Evolutionary conservation across 441 rosid genomes (phyloP).

Genomic region (Populus tomentosa): DNA sequence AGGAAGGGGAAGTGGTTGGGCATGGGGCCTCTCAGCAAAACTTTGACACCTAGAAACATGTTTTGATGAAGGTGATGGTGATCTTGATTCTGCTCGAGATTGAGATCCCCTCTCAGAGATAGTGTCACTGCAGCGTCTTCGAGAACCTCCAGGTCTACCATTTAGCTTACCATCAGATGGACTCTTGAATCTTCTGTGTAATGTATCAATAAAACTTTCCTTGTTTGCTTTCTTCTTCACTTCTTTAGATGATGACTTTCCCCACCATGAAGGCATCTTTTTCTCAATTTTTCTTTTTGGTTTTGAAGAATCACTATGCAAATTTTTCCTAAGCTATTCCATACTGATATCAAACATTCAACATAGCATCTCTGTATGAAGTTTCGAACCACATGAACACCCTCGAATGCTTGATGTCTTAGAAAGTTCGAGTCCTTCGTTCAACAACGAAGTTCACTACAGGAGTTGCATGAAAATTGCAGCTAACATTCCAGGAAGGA

Average conservation of each 20-base stretch:
- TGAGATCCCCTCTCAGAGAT: conserved; percentile 46
- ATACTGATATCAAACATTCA: conserved; percentile 9
- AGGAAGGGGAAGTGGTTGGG: conserved; percentile 80
- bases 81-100: conserved; percentile 54
- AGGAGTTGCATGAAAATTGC: background rate
- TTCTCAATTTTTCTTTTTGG: background rate
- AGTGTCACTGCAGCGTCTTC: conserved; percentile 40
- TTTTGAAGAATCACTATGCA: conserved; percentile 5
- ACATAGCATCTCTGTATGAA: background rate
- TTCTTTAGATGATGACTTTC: conserved; percentile 56
- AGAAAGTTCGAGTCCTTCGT: background rate
- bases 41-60: conserved; percentile 62
- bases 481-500: background rate
- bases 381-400: background rate
- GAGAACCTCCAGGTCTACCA: conserved; percentile 41
- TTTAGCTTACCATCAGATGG: conserved; percentile 41
- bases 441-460: conserved; percentile 1
- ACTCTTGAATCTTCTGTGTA: conserved; percentile 49
- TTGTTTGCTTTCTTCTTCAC: conserved; percentile 56
- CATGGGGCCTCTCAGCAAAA: conserved; percentile 55
- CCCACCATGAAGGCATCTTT: conserved; percentile 64
- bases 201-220: conserved; percentile 49
- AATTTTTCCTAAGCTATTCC: conserved; percentile 21
- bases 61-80: conserved; percentile 53
- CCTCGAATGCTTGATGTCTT: background rate